phyloP scores from a whole-genome alignment of 2,329 filamentous ascomycete genomes.

The Phaeosphaeria sp. region DNA sequence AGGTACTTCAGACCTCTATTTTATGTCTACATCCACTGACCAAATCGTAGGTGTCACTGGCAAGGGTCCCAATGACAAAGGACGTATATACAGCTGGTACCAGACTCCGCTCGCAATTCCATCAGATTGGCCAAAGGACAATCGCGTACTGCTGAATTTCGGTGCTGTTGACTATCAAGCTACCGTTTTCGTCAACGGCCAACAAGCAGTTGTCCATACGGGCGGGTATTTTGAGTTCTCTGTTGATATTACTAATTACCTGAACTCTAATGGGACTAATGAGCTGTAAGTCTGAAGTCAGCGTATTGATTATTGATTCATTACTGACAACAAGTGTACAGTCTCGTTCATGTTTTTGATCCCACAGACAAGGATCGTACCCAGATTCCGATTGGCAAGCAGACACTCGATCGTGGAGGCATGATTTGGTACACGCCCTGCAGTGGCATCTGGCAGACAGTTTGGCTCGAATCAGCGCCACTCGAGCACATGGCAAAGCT shows the following conservation, averaged over 20 bases:
- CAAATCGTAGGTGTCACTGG: slow-evolving; percentile 51
- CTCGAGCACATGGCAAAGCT: slow-evolving; percentile 64
- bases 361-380: slow-evolving; percentile 65
- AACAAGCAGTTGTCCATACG: slow-evolving; percentile 59
- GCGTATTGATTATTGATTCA: not conserved
- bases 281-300: slow-evolving; percentile 56
- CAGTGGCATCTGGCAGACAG: slow-evolving; percentile 76
- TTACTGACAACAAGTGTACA: not conserved
- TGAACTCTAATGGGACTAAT: slow-evolving; percentile 56
- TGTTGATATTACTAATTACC: slow-evolving; percentile 62
- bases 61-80: slow-evolving; percentile 19
- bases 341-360: slow-evolving; percentile 69
- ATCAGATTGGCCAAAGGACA: slow-evolving; percentile 51
- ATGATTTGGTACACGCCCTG: slow-evolving; percentile 75
- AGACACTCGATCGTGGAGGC: slow-evolving; percentile 62
- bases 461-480: slow-evolving; percentile 73
- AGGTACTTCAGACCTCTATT: slow-evolving; percentile 37
- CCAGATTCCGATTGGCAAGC: slow-evolving; percentile 72
- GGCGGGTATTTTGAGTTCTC: slow-evolving; percentile 70
- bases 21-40: slow-evolving; percentile 29
- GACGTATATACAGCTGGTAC: slow-evolving; percentile 55
- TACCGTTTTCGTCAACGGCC: slow-evolving; percentile 66
- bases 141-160: slow-evolving; percentile 61
- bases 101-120: slow-evolving; percentile 61
- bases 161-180: slow-evolving; percentile 66